Base-by-base conservation (phyloP, 2,329 filamentous ascomycete genomes). In the Aureobasidium sp. region DNA sequence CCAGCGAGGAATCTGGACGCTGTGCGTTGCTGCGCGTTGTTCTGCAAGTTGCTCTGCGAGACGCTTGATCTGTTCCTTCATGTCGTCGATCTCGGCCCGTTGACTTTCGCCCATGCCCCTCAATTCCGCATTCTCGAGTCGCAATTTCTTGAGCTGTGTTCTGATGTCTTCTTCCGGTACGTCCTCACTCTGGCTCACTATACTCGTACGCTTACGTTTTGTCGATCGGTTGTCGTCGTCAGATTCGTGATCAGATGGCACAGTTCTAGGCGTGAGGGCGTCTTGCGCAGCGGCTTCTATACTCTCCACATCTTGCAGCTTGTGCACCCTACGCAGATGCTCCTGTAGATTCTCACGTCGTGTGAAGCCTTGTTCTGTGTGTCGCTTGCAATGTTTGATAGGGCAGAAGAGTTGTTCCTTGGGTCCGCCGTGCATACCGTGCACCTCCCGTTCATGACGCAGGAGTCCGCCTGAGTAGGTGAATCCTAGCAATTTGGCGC, bases 311-410 rank as follows among this genome's bases (percentile, higher is more conserved):
- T 60, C 57, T 50, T 67, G 69, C 55, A 61, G 63, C 7, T 68
- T 64, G 63, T 97, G 93, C n/a, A 95, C 90, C 29, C 93, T 87
- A 23, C 93, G 88, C 20, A 97, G 79, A 75, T 97, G 93, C 76
- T 97, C 93, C 71, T 93, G 91, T 4, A 97, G 80, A 69, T 97
- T 97, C 76, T 97, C 93, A 70, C 92, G 89, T 55, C 93, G 86
- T 9, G 92, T 95, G 74, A 97, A 97, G 26, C 91, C 91, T 70
- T 91, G 90, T 10, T 63, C 64, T 0, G 85, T 87, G 70, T 91
- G 90, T 41, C 93, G 88, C 73, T 96, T 96, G 82, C 93, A 97
- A 41, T 80, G 75, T 27, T 60, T 56, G 70, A 93, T 89, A 0
- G 91, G 91, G 70, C 93, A 97, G 78, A 90, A 89, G 61, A 96